These are phyloP conservation scores for Phytophthora nicotianae DNA, from an alignment of 352 stramenopile genomes.

Conservation along the genomic window DNA sequence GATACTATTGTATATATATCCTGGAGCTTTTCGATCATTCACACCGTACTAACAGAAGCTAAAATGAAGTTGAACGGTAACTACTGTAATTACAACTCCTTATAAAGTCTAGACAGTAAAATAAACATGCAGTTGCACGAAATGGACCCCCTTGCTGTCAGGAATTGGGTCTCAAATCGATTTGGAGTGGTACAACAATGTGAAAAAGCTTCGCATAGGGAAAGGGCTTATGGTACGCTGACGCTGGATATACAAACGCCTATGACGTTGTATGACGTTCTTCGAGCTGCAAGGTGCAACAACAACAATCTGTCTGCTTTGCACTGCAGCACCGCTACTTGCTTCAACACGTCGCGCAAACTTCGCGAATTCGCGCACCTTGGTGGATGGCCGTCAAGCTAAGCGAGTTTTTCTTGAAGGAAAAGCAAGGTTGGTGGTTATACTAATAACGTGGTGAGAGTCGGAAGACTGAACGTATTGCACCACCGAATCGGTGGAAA, in stretches of 20 bases:
- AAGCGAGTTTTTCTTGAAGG: not conserved
- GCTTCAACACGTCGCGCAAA: slow-evolving; percentile 16
- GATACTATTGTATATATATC: too few relatives aligned
- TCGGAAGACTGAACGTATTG: slow-evolving; percentile 7
- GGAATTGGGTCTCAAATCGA: slow-evolving; percentile 10
- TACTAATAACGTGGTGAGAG: too few relatives aligned
- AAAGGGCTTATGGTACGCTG: not conserved
- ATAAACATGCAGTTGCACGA: too few relatives aligned
- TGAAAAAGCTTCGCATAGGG: slow-evolving; percentile 11
- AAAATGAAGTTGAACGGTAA: too few relatives aligned
- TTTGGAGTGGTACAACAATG: slow-evolving; percentile 1
- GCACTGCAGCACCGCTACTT: slow-evolving; percentile 11
- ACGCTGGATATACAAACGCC: too few relatives aligned
- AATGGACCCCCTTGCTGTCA: not conserved
- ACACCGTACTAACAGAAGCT: too few relatives aligned
- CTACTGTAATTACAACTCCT: too few relatives aligned
- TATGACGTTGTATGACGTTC: too few relatives aligned
- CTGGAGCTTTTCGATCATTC: too few relatives aligned
- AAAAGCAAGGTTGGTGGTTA: not conserved
- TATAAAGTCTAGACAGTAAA: too few relatives aligned
- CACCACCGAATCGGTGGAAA: not conserved
- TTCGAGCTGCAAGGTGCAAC: not conserved
- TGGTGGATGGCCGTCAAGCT: not conserved
- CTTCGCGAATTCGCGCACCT: too few relatives aligned
- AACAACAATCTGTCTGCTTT: not conserved